A percentile compares a stretch with the other conserved stretches of the same genome.
phyloP scores from a whole-genome alignment of 1,284 basidiomycete species.

The Ganoderma sinense region DNA sequence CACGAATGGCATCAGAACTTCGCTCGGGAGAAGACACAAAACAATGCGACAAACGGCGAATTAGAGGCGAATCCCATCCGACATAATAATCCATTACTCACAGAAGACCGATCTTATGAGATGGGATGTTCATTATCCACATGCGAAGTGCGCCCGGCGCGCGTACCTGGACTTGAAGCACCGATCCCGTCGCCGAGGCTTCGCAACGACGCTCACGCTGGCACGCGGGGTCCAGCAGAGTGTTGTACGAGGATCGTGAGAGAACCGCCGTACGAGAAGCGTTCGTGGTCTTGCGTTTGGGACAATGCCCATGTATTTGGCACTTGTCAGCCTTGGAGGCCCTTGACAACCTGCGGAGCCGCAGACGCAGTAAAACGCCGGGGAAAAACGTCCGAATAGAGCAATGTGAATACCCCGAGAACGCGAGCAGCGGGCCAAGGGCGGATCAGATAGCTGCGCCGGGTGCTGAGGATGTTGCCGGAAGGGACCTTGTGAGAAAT shows the following conservation, averaged over 20 bases:
- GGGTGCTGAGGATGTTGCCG: not conserved
- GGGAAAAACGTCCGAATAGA: not conserved
- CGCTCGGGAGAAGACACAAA: not conserved
- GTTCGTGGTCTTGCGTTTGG: not conserved
- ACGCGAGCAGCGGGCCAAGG: not conserved
- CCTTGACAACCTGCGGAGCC: conserved; percentile 1
- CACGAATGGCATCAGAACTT: not conserved
- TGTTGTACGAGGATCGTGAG: not conserved
- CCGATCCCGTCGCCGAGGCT: not conserved
- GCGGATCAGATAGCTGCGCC: not conserved
- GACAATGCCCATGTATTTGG: not conserved
- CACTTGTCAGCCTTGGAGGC: not conserved
- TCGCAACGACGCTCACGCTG: not conserved
- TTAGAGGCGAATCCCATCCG: not conserved
- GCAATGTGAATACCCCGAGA: not conserved
- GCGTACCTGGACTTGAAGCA: not conserved
- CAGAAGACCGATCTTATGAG: not conserved
- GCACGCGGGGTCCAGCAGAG: not conserved
- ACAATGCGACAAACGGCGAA: not conserved
- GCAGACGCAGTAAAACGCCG: not conserved
- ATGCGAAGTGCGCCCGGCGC: not conserved
- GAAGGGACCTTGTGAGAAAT: not conserved
- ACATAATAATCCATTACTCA: not conserved
- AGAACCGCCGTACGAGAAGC: not conserved
- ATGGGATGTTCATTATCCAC: not conserved